Conservation (phyloP, 495 filamentous ascomycete species). For the Neurospora sp. region DNA sequence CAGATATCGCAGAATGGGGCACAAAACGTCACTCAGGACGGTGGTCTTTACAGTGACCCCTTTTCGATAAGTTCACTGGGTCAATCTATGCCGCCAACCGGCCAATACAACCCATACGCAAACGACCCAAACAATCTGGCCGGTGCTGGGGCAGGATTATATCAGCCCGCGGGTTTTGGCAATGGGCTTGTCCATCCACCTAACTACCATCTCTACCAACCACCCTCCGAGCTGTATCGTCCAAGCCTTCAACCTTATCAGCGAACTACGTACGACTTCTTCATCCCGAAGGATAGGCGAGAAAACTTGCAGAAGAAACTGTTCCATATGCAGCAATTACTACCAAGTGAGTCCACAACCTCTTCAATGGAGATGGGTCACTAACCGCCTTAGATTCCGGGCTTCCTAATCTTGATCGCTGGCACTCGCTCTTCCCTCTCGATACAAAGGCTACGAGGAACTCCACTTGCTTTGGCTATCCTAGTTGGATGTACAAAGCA, state of each 20-base stretch:
- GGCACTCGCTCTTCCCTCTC: slow-evolving; percentile 83
- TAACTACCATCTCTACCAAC: slow-evolving; percentile 89
- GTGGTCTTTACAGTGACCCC: slow-evolving; percentile 41
- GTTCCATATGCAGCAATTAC: slow-evolving; percentile 71
- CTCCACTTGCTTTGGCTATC: slow-evolving; percentile 65
- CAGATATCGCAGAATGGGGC: slow-evolving; percentile 4
- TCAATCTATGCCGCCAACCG: slow-evolving; percentile 37
- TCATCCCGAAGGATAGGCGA: slow-evolving; percentile 71
- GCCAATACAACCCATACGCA: slow-evolving; percentile 57
- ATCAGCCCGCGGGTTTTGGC: slow-evolving; percentile 30
- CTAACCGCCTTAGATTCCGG: slow-evolving; percentile 36
- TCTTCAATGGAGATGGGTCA: not conserved
- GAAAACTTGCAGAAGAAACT: slow-evolving; percentile 85
- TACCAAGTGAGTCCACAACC: slow-evolving; percentile 55
- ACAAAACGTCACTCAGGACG: slow-evolving; percentile 12
- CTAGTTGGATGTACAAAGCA: slow-evolving; percentile 95
- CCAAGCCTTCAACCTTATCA: slow-evolving; percentile 74
- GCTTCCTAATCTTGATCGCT: slow-evolving; percentile 71
- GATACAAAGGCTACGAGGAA: slow-evolving; percentile 68
- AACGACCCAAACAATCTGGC: slow-evolving; percentile 42
- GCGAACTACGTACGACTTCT: slow-evolving; percentile 76
- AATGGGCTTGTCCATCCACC: slow-evolving; percentile 57
- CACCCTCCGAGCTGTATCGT: slow-evolving; percentile 62
- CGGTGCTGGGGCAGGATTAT: slow-evolving; percentile 44
- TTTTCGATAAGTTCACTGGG: slow-evolving; percentile 48